Percentiles rank a stretch among this genome's conserved stretches.
These are phyloP conservation scores for Aspergillus olivimuriae DNA, from an alignment of 495 filamentous ascomycete species.

Conservation along the genomic window DNA sequence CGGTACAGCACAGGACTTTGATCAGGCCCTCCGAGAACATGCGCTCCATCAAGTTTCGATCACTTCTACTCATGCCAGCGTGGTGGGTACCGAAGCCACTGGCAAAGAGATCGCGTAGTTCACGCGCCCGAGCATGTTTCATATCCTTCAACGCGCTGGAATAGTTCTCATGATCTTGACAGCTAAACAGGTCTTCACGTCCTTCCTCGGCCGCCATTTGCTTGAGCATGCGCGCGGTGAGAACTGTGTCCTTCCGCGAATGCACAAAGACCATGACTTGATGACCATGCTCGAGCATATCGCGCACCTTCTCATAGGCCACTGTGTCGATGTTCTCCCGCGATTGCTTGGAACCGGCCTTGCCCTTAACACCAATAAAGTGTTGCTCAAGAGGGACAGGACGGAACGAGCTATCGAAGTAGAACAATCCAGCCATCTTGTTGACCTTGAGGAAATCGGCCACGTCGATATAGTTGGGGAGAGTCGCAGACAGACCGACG, in stretches of 20 bases:
- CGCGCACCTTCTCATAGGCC: conserved; percentile 89
- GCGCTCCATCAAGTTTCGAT: conserved; percentile 88
- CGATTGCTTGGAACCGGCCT: conserved; percentile 67
- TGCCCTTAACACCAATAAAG: conserved; percentile 94
- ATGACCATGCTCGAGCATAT: conserved; percentile 81
- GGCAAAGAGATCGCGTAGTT: conserved; percentile 80
- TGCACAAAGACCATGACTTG: conserved; percentile 99
- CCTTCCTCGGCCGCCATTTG: conserved; percentile 79
- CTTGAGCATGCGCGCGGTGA: conserved; percentile 76
- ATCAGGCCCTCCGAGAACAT: conserved; percentile 84
- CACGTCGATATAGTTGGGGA: conserved; percentile 95
- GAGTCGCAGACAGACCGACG: conserved; percentile 87
- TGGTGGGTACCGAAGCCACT: conserved; percentile 94
- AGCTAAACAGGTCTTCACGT: conserved; percentile 66
- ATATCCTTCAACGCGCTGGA: conserved; percentile 71
- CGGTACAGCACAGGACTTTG: conserved; percentile 96
- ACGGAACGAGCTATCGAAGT: conserved; percentile 92
- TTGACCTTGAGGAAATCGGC: conserved; percentile 96
- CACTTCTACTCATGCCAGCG: conserved; percentile 87
- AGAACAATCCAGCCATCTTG: conserved; percentile 86
- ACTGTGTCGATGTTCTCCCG: conserved; percentile 82
- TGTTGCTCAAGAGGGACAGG: conserved; percentile 96
- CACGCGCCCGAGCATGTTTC: conserved; percentile 72
- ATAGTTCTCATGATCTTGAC: conserved; percentile 64
- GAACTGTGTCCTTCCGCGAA: conserved; percentile 87